phyloP scores from a whole-genome alignment of 345 rosid species.

The Capsella bursapastoris region DNA sequence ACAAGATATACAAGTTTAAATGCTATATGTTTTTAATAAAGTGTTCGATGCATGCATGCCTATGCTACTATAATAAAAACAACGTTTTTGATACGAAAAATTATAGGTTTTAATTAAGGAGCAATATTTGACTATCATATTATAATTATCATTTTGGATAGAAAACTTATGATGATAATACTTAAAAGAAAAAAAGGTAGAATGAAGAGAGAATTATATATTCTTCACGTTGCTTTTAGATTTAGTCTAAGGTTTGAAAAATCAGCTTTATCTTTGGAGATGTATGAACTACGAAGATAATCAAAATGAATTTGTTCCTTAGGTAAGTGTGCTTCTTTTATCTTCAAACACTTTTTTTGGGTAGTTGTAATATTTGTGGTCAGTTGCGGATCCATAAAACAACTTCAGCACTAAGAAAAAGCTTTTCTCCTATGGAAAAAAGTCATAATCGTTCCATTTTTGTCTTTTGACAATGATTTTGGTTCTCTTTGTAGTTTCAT shows the following conservation, averaged over 20 bases:
- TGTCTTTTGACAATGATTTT: not conserved
- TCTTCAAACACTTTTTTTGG: not conserved
- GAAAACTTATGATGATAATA: too few relatives aligned
- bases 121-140: too few relatives aligned
- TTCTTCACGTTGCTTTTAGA: not conserved
- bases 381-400: slow-evolving; percentile 8
- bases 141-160: too few relatives aligned
- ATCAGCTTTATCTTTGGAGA: slow-evolving; percentile 39
- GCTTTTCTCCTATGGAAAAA: not conserved
- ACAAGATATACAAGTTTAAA: too few relatives aligned
- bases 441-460: not conserved
- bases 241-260: slow-evolving; percentile 10
- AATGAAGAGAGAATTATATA: too few relatives aligned
- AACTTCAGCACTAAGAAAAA: slow-evolving; percentile 25
- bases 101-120: too few relatives aligned
- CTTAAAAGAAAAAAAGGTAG: too few relatives aligned
- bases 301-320: slow-evolving; percentile 3
- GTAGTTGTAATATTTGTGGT: slow-evolving; percentile 21
- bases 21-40: too few relatives aligned
- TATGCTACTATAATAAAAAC: too few relatives aligned
- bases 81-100: too few relatives aligned
- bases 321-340: not conserved
- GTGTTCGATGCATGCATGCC: too few relatives aligned
- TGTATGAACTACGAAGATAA: not conserved
- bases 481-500: not conserved